Percentiles rank a stretch among this genome's conserved stretches.
These are phyloP conservation scores for Candida maltosa DNA, from an alignment of 805 yeast species.

Conservation along the genomic window DNA sequence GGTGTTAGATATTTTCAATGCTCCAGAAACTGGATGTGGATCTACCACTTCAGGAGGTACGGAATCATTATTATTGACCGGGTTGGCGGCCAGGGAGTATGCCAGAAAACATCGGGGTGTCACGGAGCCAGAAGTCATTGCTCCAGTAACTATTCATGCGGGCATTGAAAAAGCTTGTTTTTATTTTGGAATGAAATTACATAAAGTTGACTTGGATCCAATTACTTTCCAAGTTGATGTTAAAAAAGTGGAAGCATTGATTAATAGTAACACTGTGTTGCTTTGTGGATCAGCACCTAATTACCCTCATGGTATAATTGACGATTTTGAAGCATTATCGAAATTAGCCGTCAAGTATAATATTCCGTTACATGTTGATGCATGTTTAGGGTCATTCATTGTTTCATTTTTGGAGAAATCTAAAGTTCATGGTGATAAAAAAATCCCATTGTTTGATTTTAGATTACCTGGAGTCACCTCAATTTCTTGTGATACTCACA, in stretches of 20 bases:
- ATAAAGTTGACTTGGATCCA: conserved; percentile 75
- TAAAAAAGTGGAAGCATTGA: conserved; percentile 55
- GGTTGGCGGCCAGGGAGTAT: conserved; percentile 81
- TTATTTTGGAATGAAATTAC: conserved; percentile 83
- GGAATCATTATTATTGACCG: conserved; percentile 82
- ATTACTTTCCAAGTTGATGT: conserved; percentile 65
- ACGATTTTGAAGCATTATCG: conserved; percentile 76
- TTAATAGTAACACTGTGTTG: conserved; percentile 77
- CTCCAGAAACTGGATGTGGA: conserved; percentile 62
- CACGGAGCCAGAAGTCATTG: conserved; percentile 74
- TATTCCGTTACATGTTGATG: conserved; percentile 94
- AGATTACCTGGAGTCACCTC: conserved; percentile 89
- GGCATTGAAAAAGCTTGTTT: conserved; percentile 91
- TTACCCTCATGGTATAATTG: conserved; percentile 94
- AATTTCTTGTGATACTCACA: conserved; percentile 98
- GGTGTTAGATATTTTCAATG: conserved; percentile 79
- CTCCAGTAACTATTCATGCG: conserved; percentile 90
- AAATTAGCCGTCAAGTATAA: conserved; percentile 57
- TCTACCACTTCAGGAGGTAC: conserved; percentile 94
- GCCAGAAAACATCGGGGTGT: conserved; percentile 60
- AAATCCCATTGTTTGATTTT: conserved; percentile 70
- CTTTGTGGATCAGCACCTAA: conserved; percentile 95
- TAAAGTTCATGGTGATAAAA: conserved; percentile 40
- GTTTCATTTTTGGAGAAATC: conserved; percentile 74
- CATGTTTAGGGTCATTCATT: conserved; percentile 91